These are phyloP conservation scores for Botrytis sinoallii DNA, from an alignment of 2,329 filamentous ascomycete species.

Conservation along the genomic window DNA sequence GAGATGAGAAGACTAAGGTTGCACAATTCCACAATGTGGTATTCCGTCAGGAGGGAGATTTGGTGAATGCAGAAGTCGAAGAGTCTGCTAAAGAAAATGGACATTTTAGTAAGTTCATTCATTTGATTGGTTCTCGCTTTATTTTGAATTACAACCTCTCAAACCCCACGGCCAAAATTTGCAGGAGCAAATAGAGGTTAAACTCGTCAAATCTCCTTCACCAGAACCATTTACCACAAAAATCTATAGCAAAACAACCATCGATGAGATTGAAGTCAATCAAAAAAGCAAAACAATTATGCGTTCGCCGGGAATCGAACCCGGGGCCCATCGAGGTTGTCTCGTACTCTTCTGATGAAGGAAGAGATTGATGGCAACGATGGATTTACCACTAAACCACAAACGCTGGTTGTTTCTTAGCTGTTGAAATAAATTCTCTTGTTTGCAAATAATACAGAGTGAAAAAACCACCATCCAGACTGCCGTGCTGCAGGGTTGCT, in stretches of 20 bases:
- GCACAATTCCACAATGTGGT: slow-evolving; percentile 83
- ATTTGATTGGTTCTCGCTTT: neutral
- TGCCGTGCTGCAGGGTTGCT: neutral
- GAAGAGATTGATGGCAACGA: slow-evolving; percentile 14
- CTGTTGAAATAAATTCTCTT: neutral
- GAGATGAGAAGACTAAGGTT: slow-evolving; percentile 50
- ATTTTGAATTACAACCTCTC: neutral
- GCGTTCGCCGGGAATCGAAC: slow-evolving; percentile 37
- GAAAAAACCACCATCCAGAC: neutral
- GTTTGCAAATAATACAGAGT: neutral
- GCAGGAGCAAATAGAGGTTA: neutral
- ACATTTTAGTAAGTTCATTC: slow-evolving; percentile 41
- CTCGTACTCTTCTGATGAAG: neutral
- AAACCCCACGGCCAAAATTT: neutral
- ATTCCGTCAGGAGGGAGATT: slow-evolving; percentile 76
- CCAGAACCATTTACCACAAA: neutral
- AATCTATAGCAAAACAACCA: no score
- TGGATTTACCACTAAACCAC: slow-evolving; percentile 24
- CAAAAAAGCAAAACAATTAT: slow-evolving; percentile 21
- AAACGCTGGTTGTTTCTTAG: slow-evolving; percentile 15
- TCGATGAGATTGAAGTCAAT: neutral
- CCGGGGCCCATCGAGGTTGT: slow-evolving; percentile 34
- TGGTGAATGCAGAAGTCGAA: slow-evolving; percentile 67
- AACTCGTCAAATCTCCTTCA: no score
- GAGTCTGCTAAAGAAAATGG: slow-evolving; percentile 56